Percentiles rank a stretch among this genome's conserved stretches.
These are phyloP conservation scores for Pseudomonodictys pantanalensis DNA, from an alignment of 495 filamentous ascomycete species.

Conservation along the genomic window DNA sequence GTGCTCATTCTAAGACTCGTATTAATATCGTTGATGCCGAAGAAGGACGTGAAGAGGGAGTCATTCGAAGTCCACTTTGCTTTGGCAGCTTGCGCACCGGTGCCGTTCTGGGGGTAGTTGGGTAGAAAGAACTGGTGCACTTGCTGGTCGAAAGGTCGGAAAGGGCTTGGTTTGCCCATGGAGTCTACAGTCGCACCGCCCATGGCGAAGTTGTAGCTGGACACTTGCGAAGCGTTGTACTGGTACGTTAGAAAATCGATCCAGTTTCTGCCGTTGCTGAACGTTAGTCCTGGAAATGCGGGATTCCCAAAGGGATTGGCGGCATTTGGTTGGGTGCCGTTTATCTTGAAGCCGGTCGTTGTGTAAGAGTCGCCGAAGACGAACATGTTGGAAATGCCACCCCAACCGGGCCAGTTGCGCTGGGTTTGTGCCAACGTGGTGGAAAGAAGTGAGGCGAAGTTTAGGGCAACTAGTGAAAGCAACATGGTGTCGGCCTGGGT, in stretches of 20 bases:
- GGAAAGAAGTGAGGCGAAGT: neutral
- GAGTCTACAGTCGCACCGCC: constrained; percentile 29
- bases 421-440: neutral
- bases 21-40: constrained; percentile 34
- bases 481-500: neutral
- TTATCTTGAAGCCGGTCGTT: constrained; percentile 25
- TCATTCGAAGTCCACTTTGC: constrained; percentile 17
- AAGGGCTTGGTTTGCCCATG: constrained; percentile 8
- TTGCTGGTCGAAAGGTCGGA: constrained; percentile 18
- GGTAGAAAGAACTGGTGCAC: constrained; percentile 27
- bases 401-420: neutral
- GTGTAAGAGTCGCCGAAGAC: constrained; percentile 27
- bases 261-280: constrained; percentile 32
- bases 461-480: neutral
- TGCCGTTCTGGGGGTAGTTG: constrained; percentile 8
- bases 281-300: constrained; percentile 27
- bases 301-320: constrained; percentile 33
- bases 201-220: constrained; percentile 31
- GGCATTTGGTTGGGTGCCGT: constrained; percentile 12
- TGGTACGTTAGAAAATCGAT: constrained; percentile 21
- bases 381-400: neutral
- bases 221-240: constrained; percentile 9
- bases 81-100: neutral
- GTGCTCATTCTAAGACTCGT: constrained; percentile 4
- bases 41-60: constrained; percentile 21